Base-by-base conservation (phyloP, 257 asterid genomes). In the Nicotiana benthamiana region DNA sequence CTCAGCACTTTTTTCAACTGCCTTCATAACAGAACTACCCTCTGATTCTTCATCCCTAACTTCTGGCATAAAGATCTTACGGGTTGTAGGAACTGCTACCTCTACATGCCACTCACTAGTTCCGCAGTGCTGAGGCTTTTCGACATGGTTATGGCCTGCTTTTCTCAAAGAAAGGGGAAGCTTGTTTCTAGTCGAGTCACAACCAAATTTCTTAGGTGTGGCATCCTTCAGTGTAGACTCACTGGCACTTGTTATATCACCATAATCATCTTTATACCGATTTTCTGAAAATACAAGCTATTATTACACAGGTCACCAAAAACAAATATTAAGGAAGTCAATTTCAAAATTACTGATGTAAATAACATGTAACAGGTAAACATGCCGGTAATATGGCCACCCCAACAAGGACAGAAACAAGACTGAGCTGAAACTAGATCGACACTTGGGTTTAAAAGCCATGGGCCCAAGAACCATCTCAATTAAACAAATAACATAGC, bases 81-180 rank as follows among this genome's bases (percentile, higher is more conserved):
- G 89, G 78, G 72, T 80, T 85, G 87, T 92, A 60, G 98, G 99
- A 84, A 93, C 83, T 78, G 96, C 94, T 83, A 91, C 87, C 81
- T 95, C 98, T 82, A 95, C 85, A 81, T 84, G 90, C 98, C 97
- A 93, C 80, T 92, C 93, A 83, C 77, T 88, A 83, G 90, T 83
- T 80, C 82, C 90, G 20, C 97, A 86, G 65, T 83, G 85, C 81
- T 81, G 93, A 88, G 90, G 83, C 80, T 90, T 93, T 67, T 91
- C 97, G 52, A 61, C 65, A 80, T 77, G 86, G 79, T 85, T 87
- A 82, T 87, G 88, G 68, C 88, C 91, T 51, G 88, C 43, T 82
- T 83, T 90, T 86, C 91, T 88, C 79, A 91, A 87, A 84, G 96
- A 86, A 75, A 86, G 85, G 75, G 94, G 94, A 84, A 83, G 82